Percentiles rank a stretch among this genome's conserved stretches.
Conservation (phyloP, 23 red algal genomes). For the Rhodosorus marinus region DNA sequence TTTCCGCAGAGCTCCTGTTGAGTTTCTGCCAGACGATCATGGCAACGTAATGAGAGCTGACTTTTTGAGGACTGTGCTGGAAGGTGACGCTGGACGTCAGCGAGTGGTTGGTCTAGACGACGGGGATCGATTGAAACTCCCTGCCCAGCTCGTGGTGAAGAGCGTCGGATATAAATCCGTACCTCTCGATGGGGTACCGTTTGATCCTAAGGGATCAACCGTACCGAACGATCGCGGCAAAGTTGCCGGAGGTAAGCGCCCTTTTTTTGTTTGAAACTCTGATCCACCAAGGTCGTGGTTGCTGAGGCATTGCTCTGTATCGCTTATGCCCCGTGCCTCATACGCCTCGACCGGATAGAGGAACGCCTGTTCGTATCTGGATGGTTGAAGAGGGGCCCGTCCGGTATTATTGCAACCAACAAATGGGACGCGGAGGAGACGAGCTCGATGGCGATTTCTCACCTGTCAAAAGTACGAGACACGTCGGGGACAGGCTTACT, state of each 20-base stretch:
- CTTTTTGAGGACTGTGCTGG: background rate
- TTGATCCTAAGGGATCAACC: slow-evolving; percentile 6
- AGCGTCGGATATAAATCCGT: slow-evolving; percentile 14
- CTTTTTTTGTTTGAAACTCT: background rate
- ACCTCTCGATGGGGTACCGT: slow-evolving; percentile 2
- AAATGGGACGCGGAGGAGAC: slow-evolving; percentile 35
- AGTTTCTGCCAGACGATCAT: background rate
- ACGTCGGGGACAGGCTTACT: no score
- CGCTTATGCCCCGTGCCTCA: no score
- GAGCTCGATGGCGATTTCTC: no score
- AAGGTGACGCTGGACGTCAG: background rate
- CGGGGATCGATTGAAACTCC: no score
- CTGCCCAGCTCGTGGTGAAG: slow-evolving; percentile 1
- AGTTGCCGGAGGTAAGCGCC: background rate
- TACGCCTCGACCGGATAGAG: no score
- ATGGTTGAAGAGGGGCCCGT: slow-evolving; percentile 26
- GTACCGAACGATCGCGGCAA: slow-evolving; percentile 7
- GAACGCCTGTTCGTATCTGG: slow-evolving; percentile 19
- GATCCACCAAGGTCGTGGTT: no score
- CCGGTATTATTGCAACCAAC: slow-evolving; percentile 18
- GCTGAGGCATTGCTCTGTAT: no score
- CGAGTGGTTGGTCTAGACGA: background rate
- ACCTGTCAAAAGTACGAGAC: no score
- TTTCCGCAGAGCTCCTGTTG: slow-evolving; percentile 10
- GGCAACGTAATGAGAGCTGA: background rate